phyloP scores from a whole-genome alignment of 1,139 yeast species.

The Eremothecium gossypii region DNA sequence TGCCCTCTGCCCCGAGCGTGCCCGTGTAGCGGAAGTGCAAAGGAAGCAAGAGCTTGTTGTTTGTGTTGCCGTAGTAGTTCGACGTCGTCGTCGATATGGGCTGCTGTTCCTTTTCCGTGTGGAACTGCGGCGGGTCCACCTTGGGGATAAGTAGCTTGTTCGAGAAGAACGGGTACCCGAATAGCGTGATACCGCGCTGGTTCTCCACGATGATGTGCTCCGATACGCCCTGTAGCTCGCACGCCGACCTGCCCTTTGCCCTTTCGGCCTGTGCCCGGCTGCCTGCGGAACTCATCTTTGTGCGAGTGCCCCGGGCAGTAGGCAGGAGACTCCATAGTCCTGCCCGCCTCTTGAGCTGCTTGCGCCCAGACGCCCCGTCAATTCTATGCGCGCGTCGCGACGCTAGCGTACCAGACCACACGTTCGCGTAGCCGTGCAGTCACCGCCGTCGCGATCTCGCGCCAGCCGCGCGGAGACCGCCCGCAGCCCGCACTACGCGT shows the following conservation, averaged over 20 bases:
- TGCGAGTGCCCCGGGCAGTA: constrained; percentile 1
- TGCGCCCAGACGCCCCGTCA: too few species aligned
- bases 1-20: background rate
- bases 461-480: too few species aligned
- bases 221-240: background rate
- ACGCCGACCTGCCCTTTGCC: background rate
- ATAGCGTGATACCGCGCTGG: constrained; percentile 45
- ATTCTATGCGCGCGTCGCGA: too few species aligned
- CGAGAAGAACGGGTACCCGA: constrained; percentile 48
- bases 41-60: constrained; percentile 2
- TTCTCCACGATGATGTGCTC: constrained; percentile 42
- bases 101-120: constrained; percentile 2
- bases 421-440: too few species aligned
- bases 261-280: constrained; percentile 1
- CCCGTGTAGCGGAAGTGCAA: background rate
- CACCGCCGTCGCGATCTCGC: too few species aligned
- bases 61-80: constrained; percentile 2
- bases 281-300: constrained; percentile 4
- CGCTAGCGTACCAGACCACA: too few species aligned
- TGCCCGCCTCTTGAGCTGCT: too few species aligned
- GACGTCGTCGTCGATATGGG: constrained; percentile 4
- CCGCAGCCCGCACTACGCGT: too few species aligned
- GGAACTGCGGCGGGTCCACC: constrained; percentile 39
- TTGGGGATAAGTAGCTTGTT: constrained; percentile 35
- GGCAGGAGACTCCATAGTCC: background rate